Evolutionary conservation across 2,329 filamentous ascomycete genomes (phyloP).

Genomic region (Neofusicoccum cordaticola): DNA sequence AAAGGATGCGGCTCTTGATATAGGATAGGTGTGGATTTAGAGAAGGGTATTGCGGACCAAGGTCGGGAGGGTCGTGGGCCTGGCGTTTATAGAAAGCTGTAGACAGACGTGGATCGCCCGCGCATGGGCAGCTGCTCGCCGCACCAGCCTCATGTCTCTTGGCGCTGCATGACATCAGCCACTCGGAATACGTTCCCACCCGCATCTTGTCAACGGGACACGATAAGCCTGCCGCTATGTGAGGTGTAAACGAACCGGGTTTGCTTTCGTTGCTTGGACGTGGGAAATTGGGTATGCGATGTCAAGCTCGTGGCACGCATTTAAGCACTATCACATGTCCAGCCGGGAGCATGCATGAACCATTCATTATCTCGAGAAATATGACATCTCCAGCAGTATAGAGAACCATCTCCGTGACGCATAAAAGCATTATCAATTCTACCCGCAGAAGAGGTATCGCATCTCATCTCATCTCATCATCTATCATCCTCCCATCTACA

Average conservation of each 20-base stretch:
- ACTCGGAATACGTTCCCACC: too few relatives aligned
- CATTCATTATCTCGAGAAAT: too few relatives aligned
- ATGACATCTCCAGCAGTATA: too few relatives aligned
- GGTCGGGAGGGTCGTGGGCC: background rate
- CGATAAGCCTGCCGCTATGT: too few relatives aligned
- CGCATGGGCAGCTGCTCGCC: background rate
- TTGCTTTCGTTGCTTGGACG: too few relatives aligned
- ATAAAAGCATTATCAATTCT: background rate
- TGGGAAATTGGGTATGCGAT: too few relatives aligned
- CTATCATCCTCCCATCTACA: background rate
- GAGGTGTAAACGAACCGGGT: too few relatives aligned
- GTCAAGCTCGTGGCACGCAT: too few relatives aligned
- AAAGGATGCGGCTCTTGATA: background rate
- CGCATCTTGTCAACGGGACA: too few relatives aligned
- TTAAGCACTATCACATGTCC: too few relatives aligned
- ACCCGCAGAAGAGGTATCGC: background rate
- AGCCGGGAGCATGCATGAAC: too few relatives aligned
- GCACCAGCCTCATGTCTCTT: background rate
- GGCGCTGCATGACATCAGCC: background rate
- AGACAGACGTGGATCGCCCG: constrained; percentile 7
- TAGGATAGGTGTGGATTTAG: background rate
- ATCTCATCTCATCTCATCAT: background rate
- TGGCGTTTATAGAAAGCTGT: constrained; percentile 4
- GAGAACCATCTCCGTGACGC: too few relatives aligned
- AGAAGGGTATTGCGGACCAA: background rate